Evolutionary conservation across 108 stramenopile genomes (phyloP).

Genomic region (Schizochytrium sp.): DNA sequence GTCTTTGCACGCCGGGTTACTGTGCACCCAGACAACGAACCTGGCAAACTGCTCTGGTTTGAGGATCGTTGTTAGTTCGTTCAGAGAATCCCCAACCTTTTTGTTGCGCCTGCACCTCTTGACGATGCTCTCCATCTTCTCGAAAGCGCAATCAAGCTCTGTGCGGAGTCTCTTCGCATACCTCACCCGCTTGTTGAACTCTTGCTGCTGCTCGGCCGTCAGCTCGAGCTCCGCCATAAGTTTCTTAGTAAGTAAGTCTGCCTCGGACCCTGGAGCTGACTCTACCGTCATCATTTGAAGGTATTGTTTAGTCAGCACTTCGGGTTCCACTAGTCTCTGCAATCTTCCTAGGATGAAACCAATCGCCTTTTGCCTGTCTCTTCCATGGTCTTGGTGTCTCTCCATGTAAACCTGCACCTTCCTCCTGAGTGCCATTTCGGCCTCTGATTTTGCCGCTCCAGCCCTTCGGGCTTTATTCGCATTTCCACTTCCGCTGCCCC

Average conservation of each 20-base stretch:
- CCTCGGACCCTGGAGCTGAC: background rate
- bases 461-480: background rate
- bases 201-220: constrained; percentile 41
- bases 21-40: constrained; percentile 57
- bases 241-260: background rate
- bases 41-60: constrained; percentile 53
- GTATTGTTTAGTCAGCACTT: constrained; percentile 36
- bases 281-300: constrained; percentile 49
- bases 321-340: constrained; percentile 58
- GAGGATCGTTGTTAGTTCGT: constrained; percentile 29
- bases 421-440: constrained; percentile 25
- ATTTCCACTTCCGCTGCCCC: background rate
- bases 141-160: constrained; percentile 53
- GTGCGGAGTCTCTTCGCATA: constrained; percentile 53
- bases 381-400: constrained; percentile 51
- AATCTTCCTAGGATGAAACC: constrained; percentile 39
- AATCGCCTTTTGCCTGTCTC: constrained; percentile 59
- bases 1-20: constrained; percentile 56
- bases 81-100: constrained; percentile 57
- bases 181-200: background rate
- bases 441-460: constrained; percentile 29
- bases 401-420: constrained; percentile 60
- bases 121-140: constrained; percentile 59
- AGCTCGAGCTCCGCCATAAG: constrained; percentile 51
- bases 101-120: constrained; percentile 47